These are phyloP conservation scores for Mycosphaerelloides madeirae DNA, from an alignment of 2,329 filamentous ascomycete genomes.

Conservation along the genomic window DNA sequence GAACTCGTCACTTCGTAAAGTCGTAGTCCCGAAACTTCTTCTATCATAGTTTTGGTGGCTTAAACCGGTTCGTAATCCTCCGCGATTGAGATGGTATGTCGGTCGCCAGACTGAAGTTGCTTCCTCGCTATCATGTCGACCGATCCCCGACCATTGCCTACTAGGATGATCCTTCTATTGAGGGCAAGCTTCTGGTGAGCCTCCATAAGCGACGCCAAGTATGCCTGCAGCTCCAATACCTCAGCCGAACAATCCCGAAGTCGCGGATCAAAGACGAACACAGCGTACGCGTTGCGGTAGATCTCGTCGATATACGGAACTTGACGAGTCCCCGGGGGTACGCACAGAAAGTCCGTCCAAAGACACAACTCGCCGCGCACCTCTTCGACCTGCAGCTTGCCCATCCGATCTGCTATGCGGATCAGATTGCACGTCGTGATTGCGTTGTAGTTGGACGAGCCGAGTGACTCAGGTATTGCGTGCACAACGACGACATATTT, in stretches of 20 bases:
- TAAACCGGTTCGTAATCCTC: no score
- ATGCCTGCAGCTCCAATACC: not conserved
- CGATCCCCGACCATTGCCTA: not conserved
- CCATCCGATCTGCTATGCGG: conserved; percentile 10
- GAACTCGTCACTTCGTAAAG: no score
- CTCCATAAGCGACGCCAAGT: not conserved
- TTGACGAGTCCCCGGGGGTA: not conserved
- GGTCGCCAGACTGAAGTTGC: no score
- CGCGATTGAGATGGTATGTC: no score
- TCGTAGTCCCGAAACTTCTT: no score
- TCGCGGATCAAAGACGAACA: conserved; percentile 5
- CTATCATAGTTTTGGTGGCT: no score
- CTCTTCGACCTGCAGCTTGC: conserved; percentile 14
- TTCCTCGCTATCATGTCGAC: not conserved
- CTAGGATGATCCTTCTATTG: not conserved
- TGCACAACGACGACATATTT: conserved; percentile 9
- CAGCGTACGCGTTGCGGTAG: conserved; percentile 11
- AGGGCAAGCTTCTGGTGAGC: not conserved
- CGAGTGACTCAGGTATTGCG: conserved; percentile 3
- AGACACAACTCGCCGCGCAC: conserved; percentile 14
- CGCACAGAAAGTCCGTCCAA: conserved; percentile 11
- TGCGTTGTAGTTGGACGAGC: conserved; percentile 6
- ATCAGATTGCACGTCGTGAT: conserved; percentile 16
- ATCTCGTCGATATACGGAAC: not conserved
- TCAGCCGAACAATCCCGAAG: conserved; percentile 1